Base-by-base conservation (phyloP, 179 eudicot genomes). In the Beta lomatogona region DNA sequence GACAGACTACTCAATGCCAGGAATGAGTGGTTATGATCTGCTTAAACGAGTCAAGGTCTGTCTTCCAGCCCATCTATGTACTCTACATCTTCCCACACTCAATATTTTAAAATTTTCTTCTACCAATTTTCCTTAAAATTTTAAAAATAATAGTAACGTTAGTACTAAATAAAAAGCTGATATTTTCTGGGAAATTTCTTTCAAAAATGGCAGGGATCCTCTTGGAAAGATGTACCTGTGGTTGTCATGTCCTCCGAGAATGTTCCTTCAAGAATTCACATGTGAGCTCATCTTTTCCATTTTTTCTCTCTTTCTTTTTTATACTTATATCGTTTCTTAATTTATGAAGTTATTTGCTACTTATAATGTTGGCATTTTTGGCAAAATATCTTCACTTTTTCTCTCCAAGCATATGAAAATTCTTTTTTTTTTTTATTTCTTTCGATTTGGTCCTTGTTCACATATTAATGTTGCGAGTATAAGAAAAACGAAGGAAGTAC, bases 1-100 rank as follows among this genome's bases (percentile, higher is more conserved):
- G 86, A 90, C 92, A 64, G 92, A 90, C 65, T 90, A 88, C 55
- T 88, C 89, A 63, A 90, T 90, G 92, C 92, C 92, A 1, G 92
- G 91, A 59, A 90, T 86, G 83, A 88, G 66, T 66, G 92, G 92
- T 12, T 90, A 88, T 71, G 92, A 90, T 86, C 86, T 90, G 80
- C 91, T 90, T 1, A 90, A 83, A 77, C 81, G 80, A 80, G 84
- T 90, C 22, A 88, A 89, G 92, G 92, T 73, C 4, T 9, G 69
- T 0, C 53, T 61, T 19, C 66, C n/a, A n/a, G 28, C 31, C 31
- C 12, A 61, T 61, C 31, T 6, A 61, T n/a, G 0, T 46, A 71
- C 31, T 65, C 45, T 89, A 36, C 31, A 28, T 2, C 31, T 28
- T 28, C 31, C 31, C 31, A 28, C 31, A 28, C 31, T 28, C 31